Base-by-base conservation (phyloP, 139 green algal species). In the Chlorokybus atmophyticus region DNA sequence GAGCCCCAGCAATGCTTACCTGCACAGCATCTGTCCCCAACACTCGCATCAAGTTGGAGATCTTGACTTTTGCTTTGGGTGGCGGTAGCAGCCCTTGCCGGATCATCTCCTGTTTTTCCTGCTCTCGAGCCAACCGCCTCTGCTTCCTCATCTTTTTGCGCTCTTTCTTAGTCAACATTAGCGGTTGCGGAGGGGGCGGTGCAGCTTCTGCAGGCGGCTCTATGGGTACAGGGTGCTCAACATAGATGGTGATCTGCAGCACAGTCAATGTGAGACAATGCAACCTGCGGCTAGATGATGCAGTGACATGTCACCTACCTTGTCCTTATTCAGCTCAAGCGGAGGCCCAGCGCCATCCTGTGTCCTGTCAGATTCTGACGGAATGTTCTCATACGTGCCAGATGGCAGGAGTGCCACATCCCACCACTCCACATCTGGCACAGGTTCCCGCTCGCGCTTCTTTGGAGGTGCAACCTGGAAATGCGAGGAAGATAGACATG, bases 61-160 rank as follows among this genome's bases (percentile, higher is more conserved):
- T 84, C 74, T 93, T 93, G 27, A 97, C 57, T 74, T 97, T 97
- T 66, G 89, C 80, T 67, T 87, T 86, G 17, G 90, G 85, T 3
- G 90, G 77, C 74, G 96, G 88, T 53, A 98, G 70, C 66, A 98
- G 69, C 1, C 90, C 90, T 67, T 93, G 75, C 27, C 68, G 62
- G n/a, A 96, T 85, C 40, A 97, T 77, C 67, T 95, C 87, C 78
- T 97, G 89, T 77, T 90, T 88, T 73, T 98, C 91, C 76, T 91
- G 87, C 66, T 98, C 91, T 0, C 86, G 58, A 32, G 87, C 85
- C 50, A 83, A 48, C 5, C 91, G 75, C 49, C 83, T 62, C 76
- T 97, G 91, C 17, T 82, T 95, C 23, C 92, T 71, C 75, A 98
- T 66, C 83, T 98, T 98, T 66, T 93, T 92, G 21, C 42, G 58